Base-by-base conservation (phyloP, 2,329 filamentous ascomycete genomes). In the Neonectria coccinea region DNA sequence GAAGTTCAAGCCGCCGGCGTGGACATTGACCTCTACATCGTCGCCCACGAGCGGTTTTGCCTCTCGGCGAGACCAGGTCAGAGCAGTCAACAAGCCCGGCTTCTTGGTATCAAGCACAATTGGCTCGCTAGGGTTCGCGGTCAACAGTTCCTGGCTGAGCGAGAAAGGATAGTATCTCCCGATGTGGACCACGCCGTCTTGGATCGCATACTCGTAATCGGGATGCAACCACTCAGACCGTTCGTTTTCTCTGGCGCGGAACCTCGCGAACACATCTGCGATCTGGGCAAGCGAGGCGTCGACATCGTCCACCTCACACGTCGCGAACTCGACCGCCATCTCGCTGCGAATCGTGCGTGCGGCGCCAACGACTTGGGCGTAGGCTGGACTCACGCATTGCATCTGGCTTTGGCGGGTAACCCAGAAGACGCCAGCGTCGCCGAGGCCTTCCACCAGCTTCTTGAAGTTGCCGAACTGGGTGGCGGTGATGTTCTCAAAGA, bases 271-370 rank as follows among this genome's bases (percentile, higher is more conserved):
- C 1, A 76, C 71, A 3, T 66, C 56, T 47, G 50, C 31, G 41
- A 69, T 48, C 4, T 57, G 47, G 2, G 41, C 33, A n/a, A 67
- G 29, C 1, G 58, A 60, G 7, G 31, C n/a, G 3, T 70, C 66
- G 3, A 66, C 22, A 5, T 65, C 36, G 4, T 75, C 70, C 1
- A 79, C 61, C 56, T 80, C 78, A 11, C 76, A 68, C 0, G 77
- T 78, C 9, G 72, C 67, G 27, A 79, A 67, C 9, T 73, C 64
- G 3, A 76, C 55, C 0, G 58, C 59, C 16, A 73, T 56, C 66
- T 79, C 78, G 5, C 64, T 67, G 16, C 77, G 76, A 8, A 79
- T 64, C 2, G 71, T 74, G 1, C 78, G 68, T 1, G 74, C 70
- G 0, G 71, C 36, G 1, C 78, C 78, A n/a, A 79, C 61, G 8